Conservation (phyloP, 169 alveolate species). For the Babesia caballi region DNA sequence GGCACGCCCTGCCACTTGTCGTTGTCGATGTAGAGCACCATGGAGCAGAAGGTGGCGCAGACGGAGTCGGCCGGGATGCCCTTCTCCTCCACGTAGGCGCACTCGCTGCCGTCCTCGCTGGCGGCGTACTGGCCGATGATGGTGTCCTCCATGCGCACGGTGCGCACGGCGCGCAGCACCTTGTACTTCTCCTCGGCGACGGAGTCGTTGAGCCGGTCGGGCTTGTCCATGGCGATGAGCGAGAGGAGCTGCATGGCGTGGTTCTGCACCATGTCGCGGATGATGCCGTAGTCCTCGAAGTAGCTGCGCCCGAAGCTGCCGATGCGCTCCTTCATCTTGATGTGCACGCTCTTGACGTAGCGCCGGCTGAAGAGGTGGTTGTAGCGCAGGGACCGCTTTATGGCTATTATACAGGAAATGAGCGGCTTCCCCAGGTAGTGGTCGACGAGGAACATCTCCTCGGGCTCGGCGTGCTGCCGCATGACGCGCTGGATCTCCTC, state of each 20-base stretch:
- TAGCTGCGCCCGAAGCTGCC: slow-evolving; percentile 58
- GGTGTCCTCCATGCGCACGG: slow-evolving; percentile 44
- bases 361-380: slow-evolving; percentile 29
- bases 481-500: slow-evolving; percentile 26
- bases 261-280: slow-evolving; percentile 66
- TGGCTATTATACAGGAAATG: slow-evolving; percentile 49
- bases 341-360: slow-evolving; percentile 64
- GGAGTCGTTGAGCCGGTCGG: slow-evolving; percentile 13
- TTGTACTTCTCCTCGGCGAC: slow-evolving; percentile 46
- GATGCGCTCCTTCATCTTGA: slow-evolving; percentile 57
- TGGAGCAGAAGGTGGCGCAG: slow-evolving; percentile 55
- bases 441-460: slow-evolving; percentile 59
- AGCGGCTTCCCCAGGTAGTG: slow-evolving; percentile 67
- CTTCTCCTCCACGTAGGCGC: slow-evolving; percentile 34
- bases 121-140: slow-evolving; percentile 56
- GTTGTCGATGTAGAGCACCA: slow-evolving; percentile 51
- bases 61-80: slow-evolving; percentile 44
- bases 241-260: slow-evolving; percentile 65
- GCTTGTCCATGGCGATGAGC: slow-evolving; percentile 52
- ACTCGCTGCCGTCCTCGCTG: slow-evolving; percentile 39
- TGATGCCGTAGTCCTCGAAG: slow-evolving; percentile 63
- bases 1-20: slow-evolving; percentile 68
- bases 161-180: slow-evolving; percentile 41
- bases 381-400: slow-evolving; percentile 40
- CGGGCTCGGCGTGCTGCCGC: slow-evolving; percentile 27